Conservation (phyloP, 2,329 filamentous ascomycete genomes). For the Colletotrichum sp. region DNA sequence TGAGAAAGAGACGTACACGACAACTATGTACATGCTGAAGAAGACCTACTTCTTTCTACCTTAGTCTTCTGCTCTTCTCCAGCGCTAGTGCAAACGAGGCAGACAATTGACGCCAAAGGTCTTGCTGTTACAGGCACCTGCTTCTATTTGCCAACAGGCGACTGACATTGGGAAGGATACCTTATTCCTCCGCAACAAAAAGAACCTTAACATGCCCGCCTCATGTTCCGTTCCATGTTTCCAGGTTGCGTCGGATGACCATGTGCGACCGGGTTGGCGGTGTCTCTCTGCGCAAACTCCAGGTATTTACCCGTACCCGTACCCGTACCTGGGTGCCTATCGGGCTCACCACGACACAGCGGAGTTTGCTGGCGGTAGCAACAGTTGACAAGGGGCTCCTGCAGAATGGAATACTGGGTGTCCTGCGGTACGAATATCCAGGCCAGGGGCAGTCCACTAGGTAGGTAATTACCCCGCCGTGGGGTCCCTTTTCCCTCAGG, state of each 20-base stretch:
- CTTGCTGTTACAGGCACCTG: neutral
- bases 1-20: neutral
- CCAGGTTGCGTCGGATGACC: neutral
- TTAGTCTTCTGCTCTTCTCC: neutral
- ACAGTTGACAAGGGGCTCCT: neutral
- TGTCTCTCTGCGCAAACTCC: neutral
- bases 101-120: neutral
- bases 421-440: neutral
- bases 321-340: neutral
- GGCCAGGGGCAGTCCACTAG: neutral
- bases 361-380: neutral
- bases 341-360: neutral
- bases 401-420: neutral
- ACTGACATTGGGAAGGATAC: neutral
- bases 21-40: neutral
- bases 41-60: neutral
- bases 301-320: neutral
- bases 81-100: neutral
- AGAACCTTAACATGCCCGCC: neutral
- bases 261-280: neutral
- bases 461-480: conserved; percentile 19
- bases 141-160: neutral
- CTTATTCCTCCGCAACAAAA: neutral
- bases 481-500: conserved; percentile 11
- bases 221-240: neutral